These are phyloP conservation scores for Yamadazyma mexicana DNA, from an alignment of 1,139 yeast genomes.

Conservation along the genomic window DNA sequence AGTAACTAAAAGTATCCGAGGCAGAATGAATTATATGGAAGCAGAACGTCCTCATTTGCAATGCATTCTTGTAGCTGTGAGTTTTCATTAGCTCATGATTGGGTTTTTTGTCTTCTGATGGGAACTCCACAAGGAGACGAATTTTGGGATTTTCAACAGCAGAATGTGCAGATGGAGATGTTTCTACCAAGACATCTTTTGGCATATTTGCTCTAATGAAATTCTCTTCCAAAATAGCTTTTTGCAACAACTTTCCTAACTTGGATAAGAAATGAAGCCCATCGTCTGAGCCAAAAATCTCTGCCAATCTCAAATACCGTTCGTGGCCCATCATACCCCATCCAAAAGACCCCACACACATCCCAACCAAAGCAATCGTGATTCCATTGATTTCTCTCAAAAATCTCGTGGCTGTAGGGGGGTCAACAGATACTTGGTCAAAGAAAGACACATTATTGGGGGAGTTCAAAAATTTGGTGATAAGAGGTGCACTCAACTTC, in stretches of 20 bases:
- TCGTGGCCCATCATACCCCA: constrained; percentile 49
- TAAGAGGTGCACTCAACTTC: constrained; percentile 14
- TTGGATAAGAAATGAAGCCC: constrained; percentile 23
- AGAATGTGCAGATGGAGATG: constrained; percentile 31
- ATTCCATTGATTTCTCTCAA: constrained; percentile 27
- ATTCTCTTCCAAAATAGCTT: constrained; percentile 59
- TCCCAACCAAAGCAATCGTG: constrained; percentile 43
- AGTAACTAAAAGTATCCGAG: constrained; percentile 37
- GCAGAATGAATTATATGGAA: constrained; percentile 53
- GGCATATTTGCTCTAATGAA: constrained; percentile 50
- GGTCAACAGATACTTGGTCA: constrained; percentile 23
- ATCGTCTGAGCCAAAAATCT: constrained; percentile 40
- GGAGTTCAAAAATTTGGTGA: constrained; percentile 21
- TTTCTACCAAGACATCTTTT: constrained; percentile 43
- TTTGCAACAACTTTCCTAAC: constrained; percentile 46
- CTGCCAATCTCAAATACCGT: constrained; percentile 48
- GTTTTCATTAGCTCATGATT: constrained; percentile 34
- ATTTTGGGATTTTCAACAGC: constrained; percentile 36
- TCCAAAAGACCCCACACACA: constrained; percentile 28
- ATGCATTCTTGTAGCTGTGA: constrained; percentile 60
- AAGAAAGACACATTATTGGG: constrained; percentile 26
- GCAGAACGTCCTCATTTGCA: constrained; percentile 53
- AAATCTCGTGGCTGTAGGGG: constrained; percentile 27
- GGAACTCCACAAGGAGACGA: constrained; percentile 35
- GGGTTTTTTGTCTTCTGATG: constrained; percentile 23